Evolutionary conservation across 306 rosid genomes (phyloP).

Genomic region (Casuarina equisetifolia): DNA sequence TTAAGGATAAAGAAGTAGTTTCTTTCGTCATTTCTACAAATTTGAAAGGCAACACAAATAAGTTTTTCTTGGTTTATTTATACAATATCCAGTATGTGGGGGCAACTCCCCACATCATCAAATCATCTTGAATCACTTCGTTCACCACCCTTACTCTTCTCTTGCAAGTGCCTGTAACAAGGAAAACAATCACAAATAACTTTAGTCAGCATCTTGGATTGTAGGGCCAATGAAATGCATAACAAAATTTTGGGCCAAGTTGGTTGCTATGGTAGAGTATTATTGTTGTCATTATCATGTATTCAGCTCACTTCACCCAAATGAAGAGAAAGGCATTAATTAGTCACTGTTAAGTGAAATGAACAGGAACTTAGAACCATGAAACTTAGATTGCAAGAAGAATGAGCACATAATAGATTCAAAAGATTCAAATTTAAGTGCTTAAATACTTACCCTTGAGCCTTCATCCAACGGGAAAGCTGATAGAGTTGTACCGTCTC

Average conservation of each 20-base stretch:
- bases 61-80: not conserved
- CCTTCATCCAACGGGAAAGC: slow-evolving; percentile 63
- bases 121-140: not conserved
- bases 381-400: not conserved
- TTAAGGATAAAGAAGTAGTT: not conserved
- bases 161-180: not conserved
- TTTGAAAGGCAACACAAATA: not conserved
- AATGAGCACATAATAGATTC: not conserved
- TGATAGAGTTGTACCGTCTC: slow-evolving; percentile 77
- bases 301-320: not conserved
- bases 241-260: not conserved
- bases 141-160: not conserved
- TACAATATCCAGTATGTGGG: too few relatives aligned
- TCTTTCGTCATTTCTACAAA: not conserved
- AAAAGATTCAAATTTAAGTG: not conserved
- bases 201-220: not conserved
- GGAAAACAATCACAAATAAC: not conserved
- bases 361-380: not conserved
- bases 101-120: not conserved
- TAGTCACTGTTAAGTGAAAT: too few relatives aligned
- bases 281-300: not conserved
- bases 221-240: not conserved
- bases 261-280: not conserved
- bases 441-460: slow-evolving; percentile 45
- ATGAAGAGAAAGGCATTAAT: too few relatives aligned